Percentiles rank a stretch among this genome's conserved stretches.
Conservation (phyloP, 192 early-diverging fungal genomes). For the Entrophospora sp. region DNA sequence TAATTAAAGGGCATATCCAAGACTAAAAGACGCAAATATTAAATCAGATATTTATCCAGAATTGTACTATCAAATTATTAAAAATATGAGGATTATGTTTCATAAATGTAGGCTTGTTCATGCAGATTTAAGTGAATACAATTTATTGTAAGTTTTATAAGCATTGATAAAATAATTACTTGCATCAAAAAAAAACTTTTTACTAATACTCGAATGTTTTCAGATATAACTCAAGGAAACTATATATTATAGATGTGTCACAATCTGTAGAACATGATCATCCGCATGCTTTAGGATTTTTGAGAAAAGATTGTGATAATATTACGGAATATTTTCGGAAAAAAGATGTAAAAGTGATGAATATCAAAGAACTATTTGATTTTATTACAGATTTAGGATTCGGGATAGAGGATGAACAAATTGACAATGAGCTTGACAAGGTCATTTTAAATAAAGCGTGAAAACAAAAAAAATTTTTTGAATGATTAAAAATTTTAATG, state of each 20-base stretch:
- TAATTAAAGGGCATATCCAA: slow-evolving; percentile 67
- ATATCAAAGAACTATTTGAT: slow-evolving; percentile 77
- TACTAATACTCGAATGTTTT: neutral
- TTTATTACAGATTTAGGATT: slow-evolving; percentile 67
- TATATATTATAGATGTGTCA: slow-evolving; percentile 97
- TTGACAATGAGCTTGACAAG: slow-evolving; percentile 62
- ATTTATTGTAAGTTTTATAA: slow-evolving; percentile 62
- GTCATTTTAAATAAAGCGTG: slow-evolving; percentile 25
- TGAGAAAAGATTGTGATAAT: slow-evolving; percentile 91
- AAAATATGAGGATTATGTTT: slow-evolving; percentile 86
- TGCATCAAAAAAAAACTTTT: neutral
- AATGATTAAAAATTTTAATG: neutral
- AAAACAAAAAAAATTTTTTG: neutral
- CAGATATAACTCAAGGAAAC: slow-evolving; percentile 65
- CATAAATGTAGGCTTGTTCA: slow-evolving; percentile 90
- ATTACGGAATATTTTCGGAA: slow-evolving; percentile 87
- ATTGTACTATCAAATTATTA: slow-evolving; percentile 77
- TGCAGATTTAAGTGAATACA: slow-evolving; percentile 97
- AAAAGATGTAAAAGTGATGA: slow-evolving; percentile 65
- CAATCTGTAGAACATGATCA: slow-evolving; percentile 99
- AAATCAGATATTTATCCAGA: slow-evolving; percentile 59
- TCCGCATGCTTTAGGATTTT: slow-evolving; percentile 90
- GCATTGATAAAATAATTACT: slow-evolving; percentile 12
- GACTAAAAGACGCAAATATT: slow-evolving; percentile 89
- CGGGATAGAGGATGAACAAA: slow-evolving; percentile 47